Conservation (phyloP, 345 rosid genomes). For the Lagerstroemia speciosa region DNA sequence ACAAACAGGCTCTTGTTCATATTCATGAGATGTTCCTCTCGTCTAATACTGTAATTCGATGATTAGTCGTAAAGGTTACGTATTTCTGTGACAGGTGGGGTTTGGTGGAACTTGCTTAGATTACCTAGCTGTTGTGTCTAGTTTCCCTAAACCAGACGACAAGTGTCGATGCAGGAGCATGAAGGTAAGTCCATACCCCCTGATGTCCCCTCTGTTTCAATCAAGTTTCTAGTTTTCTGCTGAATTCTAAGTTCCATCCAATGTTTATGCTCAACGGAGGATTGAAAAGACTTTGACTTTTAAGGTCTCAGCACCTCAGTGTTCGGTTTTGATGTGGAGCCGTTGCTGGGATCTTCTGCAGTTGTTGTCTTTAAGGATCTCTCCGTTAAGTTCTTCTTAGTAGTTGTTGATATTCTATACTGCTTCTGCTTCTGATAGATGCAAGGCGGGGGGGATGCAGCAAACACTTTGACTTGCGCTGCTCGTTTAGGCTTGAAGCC, state of each 20-base stretch:
- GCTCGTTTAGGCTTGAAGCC: conserved; percentile 36
- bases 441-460: conserved; percentile 44
- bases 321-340: neutral
- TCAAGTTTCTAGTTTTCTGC: neutral
- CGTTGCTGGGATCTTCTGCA: neutral
- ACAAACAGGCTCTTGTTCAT: neutral
- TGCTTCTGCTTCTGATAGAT: conserved; percentile 11
- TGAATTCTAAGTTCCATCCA: too few relatives aligned
- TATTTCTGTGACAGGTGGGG: conserved; percentile 8
- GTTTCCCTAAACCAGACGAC: conserved; percentile 17
- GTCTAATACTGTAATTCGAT: neutral
- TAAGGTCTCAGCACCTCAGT: neutral
- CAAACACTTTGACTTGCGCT: conserved; percentile 31
- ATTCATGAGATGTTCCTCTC: neutral
- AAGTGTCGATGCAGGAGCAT: conserved; percentile 11
- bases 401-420: neutral
- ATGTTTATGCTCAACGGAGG: neutral
- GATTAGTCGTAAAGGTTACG: neutral
- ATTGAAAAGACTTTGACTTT: neutral
- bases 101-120: conserved; percentile 14
- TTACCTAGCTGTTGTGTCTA: conserved; percentile 8
- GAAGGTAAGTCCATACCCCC: conserved; percentile 10
- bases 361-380: neutral
- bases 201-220: neutral
- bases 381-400: neutral